Base-by-base conservation (phyloP, 163 green algal species). In the Botryococcus braunii region DNA sequence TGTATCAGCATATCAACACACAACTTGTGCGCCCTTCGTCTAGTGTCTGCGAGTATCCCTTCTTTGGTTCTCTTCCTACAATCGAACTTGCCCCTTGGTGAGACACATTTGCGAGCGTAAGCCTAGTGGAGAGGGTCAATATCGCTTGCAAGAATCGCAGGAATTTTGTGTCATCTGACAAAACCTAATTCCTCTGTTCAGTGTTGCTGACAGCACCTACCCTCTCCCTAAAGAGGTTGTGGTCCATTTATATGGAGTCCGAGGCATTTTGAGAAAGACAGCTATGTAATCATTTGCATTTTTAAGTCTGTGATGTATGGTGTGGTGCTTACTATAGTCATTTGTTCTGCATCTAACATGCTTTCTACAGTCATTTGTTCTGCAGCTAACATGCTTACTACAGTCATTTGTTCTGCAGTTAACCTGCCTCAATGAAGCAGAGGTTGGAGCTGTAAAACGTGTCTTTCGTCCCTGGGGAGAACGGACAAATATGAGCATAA, bases 1-100 rank as follows among this genome's bases (percentile, higher is more conserved):
- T 97, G 1, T 89, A 94, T 77, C 88, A 92, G 68, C 82, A 94
- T 67, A 83, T 97, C 32, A 80, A 92, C 65, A 69, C 79, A 7
- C 61, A 62, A 32, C 71, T 70, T 48, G 88, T 87, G 69, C 39
- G 73, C 17, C n/a, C n/a, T n/a, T n/a, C n/a, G n/a, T n/a, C n/a
- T n/a, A n/a, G n/a, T n/a, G n/a, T n/a, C n/a, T n/a, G n/a, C n/a
- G n/a, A n/a, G n/a, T n/a, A n/a, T n/a, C n/a, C n/a, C n/a, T n/a
- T n/a, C n/a, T n/a, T 35, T 35, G 50, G 50, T 36, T 25, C 3
- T 74, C 2, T 27, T 59, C 21, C 46, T 21, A 55, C 46, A 55
- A 55, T 27, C 17, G 17, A 55, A 55, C 17, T 13, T 55, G 13
- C 17, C 46, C 21, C 46, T 21, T 55, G 46, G 17, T 55, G 46